Evolutionary conservation across 2,329 filamentous ascomycete species (phyloP), one percentile per base, ranked within the genome.

Genomic region (Macroventuria anomochaeta): DNA sequence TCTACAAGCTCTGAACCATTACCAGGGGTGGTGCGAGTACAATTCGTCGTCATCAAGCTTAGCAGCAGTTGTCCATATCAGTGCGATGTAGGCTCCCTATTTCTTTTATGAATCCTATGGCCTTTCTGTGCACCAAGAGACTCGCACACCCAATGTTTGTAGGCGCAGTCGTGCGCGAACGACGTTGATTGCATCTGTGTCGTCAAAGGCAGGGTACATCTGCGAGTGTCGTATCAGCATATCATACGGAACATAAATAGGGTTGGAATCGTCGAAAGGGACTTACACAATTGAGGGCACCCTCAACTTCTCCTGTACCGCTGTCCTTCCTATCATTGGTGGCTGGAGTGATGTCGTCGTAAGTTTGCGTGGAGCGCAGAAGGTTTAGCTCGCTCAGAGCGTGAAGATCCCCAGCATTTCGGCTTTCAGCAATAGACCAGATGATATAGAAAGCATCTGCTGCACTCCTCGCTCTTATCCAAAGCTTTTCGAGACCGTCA

Each of bases 121-220:
- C 4, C 23, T 42, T 34, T 67, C 59, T 11, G 64, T 67, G 34
- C 51, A 57, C 66, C 66, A 69, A 20, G 50, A 50, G 8, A 64
- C 63, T 31, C 48, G 48, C 7, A 67, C 52, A 7, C 64, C 59
- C 17, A 64, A 34, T 3, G 26, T 38, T 26, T 56, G 54, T 10
- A 69, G 33, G 11, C 41, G 39, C 6, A 23, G 36, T 26, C 58
- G 63, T 26, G 54, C 53, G 8, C 25, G 36, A 11, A 23, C 31
- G 10, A 66, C 17, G 11, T 61, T 55, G 6, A 26, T 20, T 10
- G 43, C 37, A 29, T 58, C 47, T 4, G 41, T 34, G 5, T 55
- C 55, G 12, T 44, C 23, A 2, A 21, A 15, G 5, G 15, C 17
- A 39, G 31, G 29, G 8, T 29, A 38, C 10, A 41, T 23, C 62